Base-by-base conservation (phyloP, 768 basidiomycete species). In the Podaxis sp. region DNA sequence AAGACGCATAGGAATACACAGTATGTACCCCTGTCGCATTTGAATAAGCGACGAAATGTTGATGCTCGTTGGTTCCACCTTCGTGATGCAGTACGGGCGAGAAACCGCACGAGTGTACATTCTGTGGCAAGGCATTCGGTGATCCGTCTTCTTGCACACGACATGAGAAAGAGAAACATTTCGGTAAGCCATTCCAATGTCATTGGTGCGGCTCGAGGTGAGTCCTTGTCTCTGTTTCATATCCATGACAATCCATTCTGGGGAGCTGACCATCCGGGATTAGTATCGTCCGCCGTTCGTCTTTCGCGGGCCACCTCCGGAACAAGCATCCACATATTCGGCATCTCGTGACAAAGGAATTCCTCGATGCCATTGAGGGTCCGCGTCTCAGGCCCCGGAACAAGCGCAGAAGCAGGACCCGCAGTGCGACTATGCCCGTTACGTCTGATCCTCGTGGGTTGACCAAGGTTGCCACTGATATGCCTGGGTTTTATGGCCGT, bases 81-180 rank as follows among this genome's bases (percentile, higher is more conserved):
- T 17, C 19, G 19, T 38, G n/a, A 13, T 55, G 48, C 59, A 89
- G 87, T 61, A 81, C 85, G 13, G 76, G 75, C 49, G 72, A 61
- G 9, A 86, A 83, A 70, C 88, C 87, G 1, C 81, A 78, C 66
- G 57, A 57, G 4, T 92, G 90, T 67, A 67, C 72, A 8, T 72
- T 70, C 22, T 90, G 89, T 68, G 61, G 57, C 9, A 76, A 81
- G 33, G 71, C 75, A 13, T 91, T 91, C 66, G 84, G 84, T 13
- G 89, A 91, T 67, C 89, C 87, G 11, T 90, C 89, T 0, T 90
- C 89, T 51, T 77, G 86, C 65, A 76, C 83, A 33, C 85, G 89
- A 8, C 89, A 91, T 67, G 77, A 80, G 60, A 84, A 81, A 68
- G 88, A 90, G 72, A 82, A 77, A 2, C 89, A 90, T 68, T 66